Evolutionary conservation across 352 stramenopile species (phyloP).

Genomic region (Phytophthora pinifolia): DNA sequence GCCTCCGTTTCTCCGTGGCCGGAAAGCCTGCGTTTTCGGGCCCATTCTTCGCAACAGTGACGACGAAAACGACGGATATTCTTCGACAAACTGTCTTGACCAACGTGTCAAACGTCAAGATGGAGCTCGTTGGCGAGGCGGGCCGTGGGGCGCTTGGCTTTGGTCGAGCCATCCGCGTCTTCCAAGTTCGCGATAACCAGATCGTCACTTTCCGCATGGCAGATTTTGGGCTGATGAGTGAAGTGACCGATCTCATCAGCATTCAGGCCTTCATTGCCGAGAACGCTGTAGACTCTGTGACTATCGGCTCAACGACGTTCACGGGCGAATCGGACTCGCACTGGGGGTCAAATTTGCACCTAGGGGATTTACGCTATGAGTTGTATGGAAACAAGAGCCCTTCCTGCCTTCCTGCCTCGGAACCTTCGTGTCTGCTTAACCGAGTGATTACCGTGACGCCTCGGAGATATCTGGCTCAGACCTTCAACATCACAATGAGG

Average conservation of each 20-base stretch:
- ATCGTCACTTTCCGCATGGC: slow-evolving; percentile 39
- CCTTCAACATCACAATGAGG: slow-evolving; percentile 38
- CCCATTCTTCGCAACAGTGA: slow-evolving; percentile 12
- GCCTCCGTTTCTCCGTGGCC: slow-evolving; percentile 12
- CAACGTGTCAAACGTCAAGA: slow-evolving; percentile 12
- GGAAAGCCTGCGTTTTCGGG: slow-evolving; percentile 19
- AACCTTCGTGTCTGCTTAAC: slow-evolving; percentile 21
- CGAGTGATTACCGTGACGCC: slow-evolving; percentile 33
- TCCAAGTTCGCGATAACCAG: slow-evolving; percentile 44
- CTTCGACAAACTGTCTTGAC: slow-evolving; percentile 15
- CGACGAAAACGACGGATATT: slow-evolving; percentile 22
- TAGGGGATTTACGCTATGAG: slow-evolving; percentile 23
- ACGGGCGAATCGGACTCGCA: slow-evolving; percentile 7
- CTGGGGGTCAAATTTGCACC: slow-evolving; percentile 10
- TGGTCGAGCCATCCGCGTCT: slow-evolving; percentile 16
- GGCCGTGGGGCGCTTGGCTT: slow-evolving; percentile 21
- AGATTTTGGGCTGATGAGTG: slow-evolving; percentile 29
- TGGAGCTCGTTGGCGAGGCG: slow-evolving; percentile 27
- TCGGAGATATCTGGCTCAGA: slow-evolving; percentile 39
- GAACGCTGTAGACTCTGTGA: slow-evolving; percentile 18
- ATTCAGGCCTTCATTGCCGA: slow-evolving; percentile 17
- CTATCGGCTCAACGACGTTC: slow-evolving; percentile 14
- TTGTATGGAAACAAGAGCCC: slow-evolving; percentile 15
- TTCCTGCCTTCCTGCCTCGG: slow-evolving; percentile 9
- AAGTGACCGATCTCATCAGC: slow-evolving; percentile 30